Conservation (phyloP, 2,329 filamentous ascomycete genomes). For the Dactylellina leptospora region DNA sequence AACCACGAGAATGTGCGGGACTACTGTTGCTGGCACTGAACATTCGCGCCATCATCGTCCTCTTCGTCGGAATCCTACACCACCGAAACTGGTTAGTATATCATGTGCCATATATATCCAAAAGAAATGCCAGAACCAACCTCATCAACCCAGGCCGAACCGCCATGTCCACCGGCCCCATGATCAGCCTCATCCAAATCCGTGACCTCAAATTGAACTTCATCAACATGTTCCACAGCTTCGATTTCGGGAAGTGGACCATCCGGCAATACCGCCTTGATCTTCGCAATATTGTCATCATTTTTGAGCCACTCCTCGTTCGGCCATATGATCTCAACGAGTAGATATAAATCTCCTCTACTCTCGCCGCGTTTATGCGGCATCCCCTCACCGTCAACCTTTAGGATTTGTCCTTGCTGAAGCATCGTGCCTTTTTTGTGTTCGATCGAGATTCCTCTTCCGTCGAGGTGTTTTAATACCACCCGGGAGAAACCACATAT, state of each 20-base stretch:
- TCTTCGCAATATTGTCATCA: slow-evolving; percentile 73
- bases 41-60: slow-evolving; percentile 67
- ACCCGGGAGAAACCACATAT: slow-evolving; percentile 89
- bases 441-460: slow-evolving; percentile 82
- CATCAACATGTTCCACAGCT: slow-evolving; percentile 76
- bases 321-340: slow-evolving; percentile 87
- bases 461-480: slow-evolving; percentile 90
- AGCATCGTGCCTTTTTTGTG: slow-evolving; percentile 84
- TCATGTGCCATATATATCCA: slow-evolving; percentile 57
- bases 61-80: slow-evolving; percentile 77
- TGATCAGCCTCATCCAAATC: slow-evolving; percentile 77
- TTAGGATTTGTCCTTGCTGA: slow-evolving; percentile 83
- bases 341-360: slow-evolving; percentile 86
- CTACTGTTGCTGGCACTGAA: slow-evolving; percentile 79
- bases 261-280: slow-evolving; percentile 78
- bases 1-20: no score
- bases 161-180: slow-evolving; percentile 62
- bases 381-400: slow-evolving; percentile 91
- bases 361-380: slow-evolving; percentile 83
- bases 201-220: slow-evolving; percentile 84
- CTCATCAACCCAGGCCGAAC: slow-evolving; percentile 64
- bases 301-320: slow-evolving; percentile 78
- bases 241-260: slow-evolving; percentile 69
- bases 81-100: slow-evolving; percentile 66
- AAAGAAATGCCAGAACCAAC: slow-evolving; percentile 31